phyloP scores from a whole-genome alignment of 108 stramenopile species.

The Chaetoceros tenuissimus region DNA sequence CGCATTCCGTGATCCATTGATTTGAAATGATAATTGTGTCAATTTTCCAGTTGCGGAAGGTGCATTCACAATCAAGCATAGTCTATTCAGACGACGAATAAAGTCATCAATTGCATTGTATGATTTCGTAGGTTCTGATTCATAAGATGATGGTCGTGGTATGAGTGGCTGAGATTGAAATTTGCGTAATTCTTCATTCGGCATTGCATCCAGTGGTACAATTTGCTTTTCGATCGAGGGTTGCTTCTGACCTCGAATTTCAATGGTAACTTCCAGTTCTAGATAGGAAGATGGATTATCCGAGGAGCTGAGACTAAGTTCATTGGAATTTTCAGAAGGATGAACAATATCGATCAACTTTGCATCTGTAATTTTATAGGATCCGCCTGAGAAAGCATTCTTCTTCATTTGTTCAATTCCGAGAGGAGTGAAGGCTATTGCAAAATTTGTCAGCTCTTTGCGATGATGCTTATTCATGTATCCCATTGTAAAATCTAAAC shows the following conservation, averaged over 20 bases:
- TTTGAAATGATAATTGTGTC: constrained; percentile 72
- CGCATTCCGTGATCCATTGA: constrained; percentile 33
- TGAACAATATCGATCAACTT: constrained; percentile 35
- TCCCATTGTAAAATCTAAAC: constrained; percentile 35
- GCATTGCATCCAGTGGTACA: not conserved
- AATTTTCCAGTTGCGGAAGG: constrained; percentile 66
- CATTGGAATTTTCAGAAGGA: constrained; percentile 1
- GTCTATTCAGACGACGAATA: constrained; percentile 54
- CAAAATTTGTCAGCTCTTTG: constrained; percentile 39
- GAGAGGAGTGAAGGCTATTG: constrained; percentile 54
- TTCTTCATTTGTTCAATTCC: constrained; percentile 45
- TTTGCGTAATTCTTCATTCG: not conserved
- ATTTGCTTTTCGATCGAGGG: not conserved
- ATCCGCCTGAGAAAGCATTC: constrained; percentile 65
- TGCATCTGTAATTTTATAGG: constrained; percentile 44
- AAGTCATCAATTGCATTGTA: constrained; percentile 62
- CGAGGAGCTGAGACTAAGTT: too few species aligned
- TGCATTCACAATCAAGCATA: constrained; percentile 55
- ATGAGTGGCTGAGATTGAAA: not conserved
- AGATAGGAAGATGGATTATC: constrained; percentile 11
- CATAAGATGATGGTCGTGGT: not conserved
- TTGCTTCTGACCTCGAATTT: constrained; percentile 14
- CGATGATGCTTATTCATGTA: constrained; percentile 77
- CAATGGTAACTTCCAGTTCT: constrained; percentile 25
- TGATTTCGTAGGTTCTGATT: constrained; percentile 13